A percentile compares a stretch with the other conserved stretches of the same genome.
Conservation (phyloP, 1,284 basidiomycete species). For the Moesziomyces parantarcticus region DNA sequence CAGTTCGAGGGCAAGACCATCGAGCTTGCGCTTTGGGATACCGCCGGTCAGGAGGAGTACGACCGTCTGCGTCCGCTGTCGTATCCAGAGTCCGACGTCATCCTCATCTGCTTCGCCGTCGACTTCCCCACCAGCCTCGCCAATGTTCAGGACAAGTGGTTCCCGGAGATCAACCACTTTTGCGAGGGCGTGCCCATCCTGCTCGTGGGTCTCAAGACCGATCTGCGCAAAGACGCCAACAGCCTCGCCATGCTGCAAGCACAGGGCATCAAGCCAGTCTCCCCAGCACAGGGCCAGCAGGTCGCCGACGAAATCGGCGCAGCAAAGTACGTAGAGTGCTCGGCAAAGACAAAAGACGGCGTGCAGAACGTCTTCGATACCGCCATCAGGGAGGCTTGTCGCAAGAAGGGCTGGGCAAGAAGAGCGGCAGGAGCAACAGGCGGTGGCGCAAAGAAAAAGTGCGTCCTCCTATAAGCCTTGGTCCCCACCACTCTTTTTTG, state of each 20-base stretch:
- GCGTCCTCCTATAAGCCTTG: conserved; percentile 76
- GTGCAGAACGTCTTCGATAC: conserved; percentile 93
- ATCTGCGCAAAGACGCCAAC: conserved; percentile 86
- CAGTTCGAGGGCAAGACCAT: conserved; percentile 91
- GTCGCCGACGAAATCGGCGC: conserved; percentile 93
- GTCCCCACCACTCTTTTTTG: neutral
- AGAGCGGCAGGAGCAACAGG: conserved; percentile 36
- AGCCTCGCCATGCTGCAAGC: conserved; percentile 91
- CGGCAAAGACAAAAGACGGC: conserved; percentile 86
- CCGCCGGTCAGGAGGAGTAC: conserved; percentile 85
- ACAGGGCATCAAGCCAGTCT: conserved; percentile 87
- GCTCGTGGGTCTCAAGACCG: conserved; percentile 86
- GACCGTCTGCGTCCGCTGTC: conserved; percentile 73
- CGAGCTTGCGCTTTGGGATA: conserved; percentile 94
- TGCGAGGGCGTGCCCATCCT: conserved; percentile 92
- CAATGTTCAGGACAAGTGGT: conserved; percentile 98
- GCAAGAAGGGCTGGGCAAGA: conserved; percentile 58
- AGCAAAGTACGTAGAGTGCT: conserved; percentile 90
- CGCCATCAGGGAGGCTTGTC: conserved; percentile 81
- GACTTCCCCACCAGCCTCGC: conserved; percentile 91
- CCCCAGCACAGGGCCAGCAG: conserved; percentile 72
- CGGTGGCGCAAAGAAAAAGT: conserved; percentile 74
- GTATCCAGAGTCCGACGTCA: conserved; percentile 91
- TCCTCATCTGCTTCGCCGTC: conserved; percentile 91
- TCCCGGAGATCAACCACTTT: conserved; percentile 96